Conservation (phyloP, 768 basidiomycete genomes). For the Mrakia blollopis region DNA sequence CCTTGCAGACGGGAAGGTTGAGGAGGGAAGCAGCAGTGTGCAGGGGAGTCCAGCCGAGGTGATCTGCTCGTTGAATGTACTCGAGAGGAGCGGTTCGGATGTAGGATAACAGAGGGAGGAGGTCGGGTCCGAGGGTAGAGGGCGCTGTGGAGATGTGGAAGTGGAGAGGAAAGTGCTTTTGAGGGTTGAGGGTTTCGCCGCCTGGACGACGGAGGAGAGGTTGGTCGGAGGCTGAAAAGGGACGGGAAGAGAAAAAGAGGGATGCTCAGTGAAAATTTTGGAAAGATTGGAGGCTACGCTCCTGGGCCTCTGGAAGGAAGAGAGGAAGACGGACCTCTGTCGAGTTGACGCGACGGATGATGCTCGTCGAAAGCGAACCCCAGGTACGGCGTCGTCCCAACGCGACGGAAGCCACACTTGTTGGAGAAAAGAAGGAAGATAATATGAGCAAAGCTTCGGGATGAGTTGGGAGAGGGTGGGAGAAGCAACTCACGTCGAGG, state of each 20-base stretch:
- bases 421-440: not conserved
- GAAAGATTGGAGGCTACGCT: too few relatives aligned
- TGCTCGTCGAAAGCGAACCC: not conserved
- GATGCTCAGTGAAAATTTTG: too few relatives aligned
- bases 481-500: not conserved
- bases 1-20: conserved; percentile 10
- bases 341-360: not conserved
- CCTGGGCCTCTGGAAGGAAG: too few relatives aligned
- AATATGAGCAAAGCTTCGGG: not conserved
- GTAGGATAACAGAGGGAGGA: conserved; percentile 6
- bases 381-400: not conserved
- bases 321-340: not conserved
- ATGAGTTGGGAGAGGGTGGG: not conserved
- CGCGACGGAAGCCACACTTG: conserved; percentile 1
- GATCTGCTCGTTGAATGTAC: conserved; percentile 5
- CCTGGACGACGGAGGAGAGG: not conserved
- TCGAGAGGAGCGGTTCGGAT: conserved; percentile 10
- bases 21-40: not conserved
- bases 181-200: conserved; percentile 6
- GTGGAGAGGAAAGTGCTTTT: conserved; percentile 13
- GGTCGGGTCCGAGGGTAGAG: not conserved
- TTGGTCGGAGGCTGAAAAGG: not conserved
- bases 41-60: conserved; percentile 13
- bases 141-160: not conserved
- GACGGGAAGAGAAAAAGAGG: not conserved